Conservation (phyloP, 2,329 filamentous ascomycete genomes). For the Arthrobotrys sphaeroides region DNA sequence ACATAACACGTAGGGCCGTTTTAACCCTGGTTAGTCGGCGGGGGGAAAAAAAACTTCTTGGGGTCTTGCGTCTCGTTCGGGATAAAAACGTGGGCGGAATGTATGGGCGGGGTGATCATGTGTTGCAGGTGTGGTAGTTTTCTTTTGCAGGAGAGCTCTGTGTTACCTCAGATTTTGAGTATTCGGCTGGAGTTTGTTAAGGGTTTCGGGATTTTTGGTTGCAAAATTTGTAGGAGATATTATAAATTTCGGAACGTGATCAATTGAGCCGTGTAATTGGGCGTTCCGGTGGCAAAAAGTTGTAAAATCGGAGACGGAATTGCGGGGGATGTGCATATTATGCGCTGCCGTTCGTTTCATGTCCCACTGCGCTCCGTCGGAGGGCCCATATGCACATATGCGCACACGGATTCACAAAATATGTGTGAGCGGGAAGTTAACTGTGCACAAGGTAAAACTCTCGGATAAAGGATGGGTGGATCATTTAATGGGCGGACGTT, state of each 20-base stretch:
- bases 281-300: not conserved
- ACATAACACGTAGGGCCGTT: not conserved
- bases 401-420: too few species aligned
- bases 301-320: not conserved
- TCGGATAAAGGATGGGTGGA: too few species aligned
- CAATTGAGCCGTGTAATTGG: not conserved
- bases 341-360: not conserved
- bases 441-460: too few species aligned
- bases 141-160: slow-evolving; percentile 34
- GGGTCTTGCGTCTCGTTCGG: not conserved
- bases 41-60: not conserved
- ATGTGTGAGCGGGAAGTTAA: too few species aligned
- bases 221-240: not conserved
- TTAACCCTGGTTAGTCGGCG: slow-evolving; percentile 21
- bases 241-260: not conserved
- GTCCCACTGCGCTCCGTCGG: not conserved
- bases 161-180: slow-evolving; percentile 24
- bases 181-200: not conserved
- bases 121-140: slow-evolving; percentile 49
- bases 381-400: not conserved
- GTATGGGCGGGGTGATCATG: slow-evolving; percentile 27
- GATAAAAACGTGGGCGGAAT: slow-evolving; percentile 43
- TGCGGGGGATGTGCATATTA: not conserved
- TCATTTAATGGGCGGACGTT: too few species aligned
- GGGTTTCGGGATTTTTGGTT: not conserved